Conservation (phyloP, 140 eudicot genomes). For the Cichorium intybus region DNA sequence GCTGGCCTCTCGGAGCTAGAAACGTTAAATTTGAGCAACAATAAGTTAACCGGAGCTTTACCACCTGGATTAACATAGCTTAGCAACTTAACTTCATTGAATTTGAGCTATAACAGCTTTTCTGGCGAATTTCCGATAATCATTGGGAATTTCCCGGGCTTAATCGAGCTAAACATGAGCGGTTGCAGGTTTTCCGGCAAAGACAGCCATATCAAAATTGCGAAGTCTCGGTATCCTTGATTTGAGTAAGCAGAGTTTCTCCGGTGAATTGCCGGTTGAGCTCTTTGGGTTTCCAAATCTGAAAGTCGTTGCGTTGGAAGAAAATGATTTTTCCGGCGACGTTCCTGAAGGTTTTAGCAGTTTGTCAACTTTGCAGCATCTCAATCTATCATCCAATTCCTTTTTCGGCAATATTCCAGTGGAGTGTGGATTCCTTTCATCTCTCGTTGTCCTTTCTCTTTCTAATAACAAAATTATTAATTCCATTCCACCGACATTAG, state of each 20-base stretch:
- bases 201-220: constrained; percentile 42
- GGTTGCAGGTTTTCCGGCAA: constrained; percentile 66
- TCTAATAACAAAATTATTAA: constrained; percentile 48
- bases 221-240: constrained; percentile 58
- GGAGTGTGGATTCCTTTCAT: constrained; percentile 61
- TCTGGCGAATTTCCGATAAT: constrained; percentile 34
- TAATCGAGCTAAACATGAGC: constrained; percentile 69
- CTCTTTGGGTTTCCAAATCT: constrained; percentile 76
- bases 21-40: constrained; percentile 55
- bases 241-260: constrained; percentile 74
- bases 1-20: constrained; percentile 36
- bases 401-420: constrained; percentile 66
- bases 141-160: constrained; percentile 43
- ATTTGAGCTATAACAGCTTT: constrained; percentile 55
- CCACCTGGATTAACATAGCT: constrained; percentile 48
- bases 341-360: constrained; percentile 95
- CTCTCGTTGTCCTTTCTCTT: constrained; percentile 58
- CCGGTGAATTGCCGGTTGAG: constrained; percentile 75
- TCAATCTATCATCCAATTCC: constrained; percentile 71
- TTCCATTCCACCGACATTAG: constrained; percentile 54
- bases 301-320: constrained; percentile 68
- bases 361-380: constrained; percentile 50
- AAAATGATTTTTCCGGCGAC: constrained; percentile 62
- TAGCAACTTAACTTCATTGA: constrained; percentile 60
- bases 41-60: constrained; percentile 52